These are phyloP conservation scores for Ascochyta pisi DNA, from an alignment of 2,329 filamentous ascomycete genomes.

Conservation along the genomic window DNA sequence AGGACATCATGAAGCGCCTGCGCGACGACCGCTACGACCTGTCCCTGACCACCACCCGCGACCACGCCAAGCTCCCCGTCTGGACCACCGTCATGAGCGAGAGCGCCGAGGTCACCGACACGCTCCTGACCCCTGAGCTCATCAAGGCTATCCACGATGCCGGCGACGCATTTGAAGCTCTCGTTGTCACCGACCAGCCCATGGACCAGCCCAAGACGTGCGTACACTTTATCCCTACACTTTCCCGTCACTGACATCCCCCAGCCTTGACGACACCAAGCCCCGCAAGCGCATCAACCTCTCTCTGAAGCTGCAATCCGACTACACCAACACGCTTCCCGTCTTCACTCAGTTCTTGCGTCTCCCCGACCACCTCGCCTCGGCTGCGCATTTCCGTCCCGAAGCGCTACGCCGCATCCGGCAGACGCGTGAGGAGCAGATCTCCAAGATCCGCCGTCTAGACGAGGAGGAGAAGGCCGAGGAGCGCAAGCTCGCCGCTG, in stretches of 20 bases:
- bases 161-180: constrained; percentile 77
- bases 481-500: constrained; percentile 61
- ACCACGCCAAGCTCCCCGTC: constrained; percentile 83
- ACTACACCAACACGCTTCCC: constrained; percentile 68
- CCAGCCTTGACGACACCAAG: constrained; percentile 79
- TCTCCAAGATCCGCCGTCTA: constrained; percentile 78
- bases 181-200: constrained; percentile 90
- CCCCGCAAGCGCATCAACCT: constrained; percentile 89
- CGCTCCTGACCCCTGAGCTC: constrained; percentile 85
- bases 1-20: constrained; percentile 87
- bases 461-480: constrained; percentile 75
- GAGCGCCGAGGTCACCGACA: constrained; percentile 91
- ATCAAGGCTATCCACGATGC: constrained; percentile 78
- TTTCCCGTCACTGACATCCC: background rate
- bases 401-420: constrained; percentile 86
- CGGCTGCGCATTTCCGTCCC: constrained; percentile 81
- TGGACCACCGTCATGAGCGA: constrained; percentile 98
- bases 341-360: constrained; percentile 84
- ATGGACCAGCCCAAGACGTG: constrained; percentile 85
- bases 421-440: constrained; percentile 78
- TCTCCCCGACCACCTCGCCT: constrained; percentile 81
- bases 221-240: constrained; percentile 46
- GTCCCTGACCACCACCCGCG: constrained; percentile 91
- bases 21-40: constrained; percentile 94
- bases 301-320: constrained; percentile 70